These are phyloP conservation scores for Trichoderma gamsii DNA, from an alignment of 495 filamentous ascomycete species.

Conservation along the genomic window DNA sequence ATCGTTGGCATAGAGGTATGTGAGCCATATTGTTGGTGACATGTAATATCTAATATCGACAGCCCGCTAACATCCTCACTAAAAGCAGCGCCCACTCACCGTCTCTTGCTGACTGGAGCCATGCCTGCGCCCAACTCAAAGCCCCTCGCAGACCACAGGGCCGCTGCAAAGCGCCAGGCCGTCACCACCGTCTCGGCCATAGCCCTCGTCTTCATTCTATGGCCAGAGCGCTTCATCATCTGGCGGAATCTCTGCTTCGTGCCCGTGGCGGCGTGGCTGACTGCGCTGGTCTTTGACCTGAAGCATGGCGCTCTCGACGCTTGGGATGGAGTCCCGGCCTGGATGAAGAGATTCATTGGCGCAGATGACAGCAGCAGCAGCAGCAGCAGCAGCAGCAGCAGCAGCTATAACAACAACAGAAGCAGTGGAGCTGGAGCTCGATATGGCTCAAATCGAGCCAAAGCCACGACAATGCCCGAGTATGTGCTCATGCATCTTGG, in stretches of 20 bases:
- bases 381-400: neutral
- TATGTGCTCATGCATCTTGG: neutral
- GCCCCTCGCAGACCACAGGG: neutral
- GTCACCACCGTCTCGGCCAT: neutral
- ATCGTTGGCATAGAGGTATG: too few relatives aligned
- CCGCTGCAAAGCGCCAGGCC: slow-evolving; percentile 1
- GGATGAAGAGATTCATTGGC: slow-evolving; percentile 2
- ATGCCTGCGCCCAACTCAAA: neutral
- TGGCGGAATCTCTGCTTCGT: neutral
- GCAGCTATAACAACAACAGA: neutral
- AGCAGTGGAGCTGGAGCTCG: neutral
- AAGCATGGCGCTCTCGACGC: slow-evolving; percentile 1
- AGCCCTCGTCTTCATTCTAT: neutral
- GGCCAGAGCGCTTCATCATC: slow-evolving; percentile 6
- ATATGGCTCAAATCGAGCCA: neutral
- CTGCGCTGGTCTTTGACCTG: neutral
- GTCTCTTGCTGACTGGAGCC: neutral
- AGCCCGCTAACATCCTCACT: neutral
- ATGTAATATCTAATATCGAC: too few relatives aligned
- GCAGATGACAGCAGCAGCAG: neutral
- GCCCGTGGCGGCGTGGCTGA: neutral
- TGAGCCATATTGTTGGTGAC: too few relatives aligned
- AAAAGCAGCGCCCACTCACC: neutral
- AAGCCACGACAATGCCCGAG: neutral
- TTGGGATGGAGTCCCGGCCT: slow-evolving; percentile 1